Evolutionary conservation across 345 rosid species (phyloP).

Genomic region (Conringia planisiliqua): DNA sequence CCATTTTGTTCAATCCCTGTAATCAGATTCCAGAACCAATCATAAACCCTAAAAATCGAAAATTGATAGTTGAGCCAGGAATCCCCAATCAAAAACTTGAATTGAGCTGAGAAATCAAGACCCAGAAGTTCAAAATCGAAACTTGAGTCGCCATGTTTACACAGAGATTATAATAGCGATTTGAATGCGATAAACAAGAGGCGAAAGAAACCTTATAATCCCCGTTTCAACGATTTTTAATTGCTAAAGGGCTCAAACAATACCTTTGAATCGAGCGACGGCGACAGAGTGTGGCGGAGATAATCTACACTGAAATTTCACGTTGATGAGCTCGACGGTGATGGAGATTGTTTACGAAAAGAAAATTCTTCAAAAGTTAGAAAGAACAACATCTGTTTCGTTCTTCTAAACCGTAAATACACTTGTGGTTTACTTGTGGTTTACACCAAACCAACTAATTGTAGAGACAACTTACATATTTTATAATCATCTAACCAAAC

Average conservation of each 20-base stretch:
- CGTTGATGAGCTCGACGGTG: not conserved
- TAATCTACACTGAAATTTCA: not conserved
- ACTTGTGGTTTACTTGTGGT: too few relatives aligned
- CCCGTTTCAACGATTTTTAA: not conserved
- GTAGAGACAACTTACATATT: not conserved
- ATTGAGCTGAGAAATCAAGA: not conserved
- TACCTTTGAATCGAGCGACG: not conserved
- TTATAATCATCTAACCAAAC: too few relatives aligned
- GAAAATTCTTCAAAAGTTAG: not conserved
- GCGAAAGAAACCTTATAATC: not conserved
- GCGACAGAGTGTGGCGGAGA: not conserved
- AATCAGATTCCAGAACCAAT: slow-evolving; percentile 15
- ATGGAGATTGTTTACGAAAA: not conserved
- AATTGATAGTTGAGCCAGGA: not conserved
- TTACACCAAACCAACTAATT: not conserved
- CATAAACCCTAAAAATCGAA: slow-evolving; percentile 4
- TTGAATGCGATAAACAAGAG: not conserved
- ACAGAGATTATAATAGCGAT: not conserved
- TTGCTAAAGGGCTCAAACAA: not conserved
- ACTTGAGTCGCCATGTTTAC: not conserved
- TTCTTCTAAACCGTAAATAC: not conserved
- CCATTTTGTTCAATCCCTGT: slow-evolving; percentile 25
- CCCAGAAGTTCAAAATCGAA: not conserved
- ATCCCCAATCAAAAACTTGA: not conserved
- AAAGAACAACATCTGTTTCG: not conserved